phyloP scores from a whole-genome alignment of 2,329 filamentous ascomycete genomes.

The Cyanodermella asteris region DNA sequence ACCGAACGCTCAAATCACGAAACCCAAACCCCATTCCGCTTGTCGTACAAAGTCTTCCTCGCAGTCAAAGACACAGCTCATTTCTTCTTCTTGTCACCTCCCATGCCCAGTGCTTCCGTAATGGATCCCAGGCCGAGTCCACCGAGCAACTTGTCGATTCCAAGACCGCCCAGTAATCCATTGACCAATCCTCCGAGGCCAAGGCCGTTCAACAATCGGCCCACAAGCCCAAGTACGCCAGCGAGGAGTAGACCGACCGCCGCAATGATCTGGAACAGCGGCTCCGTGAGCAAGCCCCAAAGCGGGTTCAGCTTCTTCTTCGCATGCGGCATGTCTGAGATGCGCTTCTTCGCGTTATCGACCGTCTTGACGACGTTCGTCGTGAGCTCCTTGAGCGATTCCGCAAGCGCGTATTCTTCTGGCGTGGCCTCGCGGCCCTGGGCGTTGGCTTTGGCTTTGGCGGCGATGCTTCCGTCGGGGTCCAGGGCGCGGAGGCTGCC shows the following conservation, averaged over 20 bases:
- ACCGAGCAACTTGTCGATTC: constrained; percentile 52
- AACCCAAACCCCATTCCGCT: no score
- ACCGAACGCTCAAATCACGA: no score
- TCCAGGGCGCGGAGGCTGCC: constrained; percentile 72
- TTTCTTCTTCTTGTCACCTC: constrained; percentile 30
- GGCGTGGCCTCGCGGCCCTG: constrained; percentile 54
- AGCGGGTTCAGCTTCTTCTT: constrained; percentile 90
- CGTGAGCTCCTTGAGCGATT: constrained; percentile 66
- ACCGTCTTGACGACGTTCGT: constrained; percentile 62
- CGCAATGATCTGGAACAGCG: constrained; percentile 77
- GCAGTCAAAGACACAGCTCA: no score
- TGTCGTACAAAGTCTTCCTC: no score
- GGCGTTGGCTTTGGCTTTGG: constrained; percentile 64
- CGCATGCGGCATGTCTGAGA: constrained; percentile 76
- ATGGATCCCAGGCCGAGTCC: constrained; percentile 43
- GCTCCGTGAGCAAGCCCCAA: constrained; percentile 64
- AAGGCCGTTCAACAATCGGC: constrained; percentile 56
- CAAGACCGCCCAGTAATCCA: constrained; percentile 53
- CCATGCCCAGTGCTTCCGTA: constrained; percentile 29
- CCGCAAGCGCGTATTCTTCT: constrained; percentile 68
- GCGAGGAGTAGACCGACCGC: constrained; percentile 65
- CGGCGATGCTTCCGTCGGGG: constrained; percentile 66
- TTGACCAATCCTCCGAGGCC: constrained; percentile 67
- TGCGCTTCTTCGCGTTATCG: constrained; percentile 70
- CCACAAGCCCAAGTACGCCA: constrained; percentile 69